phyloP scores from a whole-genome alignment of 2,329 filamentous ascomycete genomes.

The Uncinocarpus reesii region DNA sequence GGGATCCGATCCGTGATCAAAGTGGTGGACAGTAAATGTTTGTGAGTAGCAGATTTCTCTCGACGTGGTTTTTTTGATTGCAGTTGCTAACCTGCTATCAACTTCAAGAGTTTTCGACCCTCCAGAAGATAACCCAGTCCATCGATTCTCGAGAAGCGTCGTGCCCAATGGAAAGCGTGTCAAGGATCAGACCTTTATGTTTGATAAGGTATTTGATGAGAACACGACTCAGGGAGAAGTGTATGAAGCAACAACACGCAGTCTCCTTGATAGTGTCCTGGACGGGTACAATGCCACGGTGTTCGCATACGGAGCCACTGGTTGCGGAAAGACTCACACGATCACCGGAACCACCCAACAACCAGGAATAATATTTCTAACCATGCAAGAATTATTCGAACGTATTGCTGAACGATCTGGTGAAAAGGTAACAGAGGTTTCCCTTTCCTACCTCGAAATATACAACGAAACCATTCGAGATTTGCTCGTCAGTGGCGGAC shows the following conservation, averaged over 20 bases:
- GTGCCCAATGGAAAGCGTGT: conserved; percentile 78
- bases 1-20: conserved; percentile 89
- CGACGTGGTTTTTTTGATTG: neutral
- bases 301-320: conserved; percentile 94
- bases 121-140: conserved; percentile 85
- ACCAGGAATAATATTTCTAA: conserved; percentile 95
- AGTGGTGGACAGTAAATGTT: conserved; percentile 87
- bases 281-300: conserved; percentile 98
- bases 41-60: conserved; percentile 52
- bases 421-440: conserved; percentile 81
- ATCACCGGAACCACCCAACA: conserved; percentile 87
- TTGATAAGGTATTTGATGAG: conserved; percentile 94
- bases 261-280: conserved; percentile 83
- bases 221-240: conserved; percentile 86
- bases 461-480: conserved; percentile 99
- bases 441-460: conserved; percentile 91
- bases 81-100: conserved; percentile 16
- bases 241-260: conserved; percentile 84
- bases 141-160: conserved; percentile 73
- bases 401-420: conserved; percentile 77
- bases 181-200: conserved; percentile 95
- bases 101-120: conserved; percentile 78
- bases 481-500: conserved; percentile 72
- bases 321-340: conserved; percentile 96
- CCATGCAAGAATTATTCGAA: conserved; percentile 98